A percentile compares a stretch with the other conserved stretches of the same genome.
These are phyloP conservation scores for Cynanchum wilfordii DNA, from an alignment of 257 asterid genomes.

Conservation along the genomic window DNA sequence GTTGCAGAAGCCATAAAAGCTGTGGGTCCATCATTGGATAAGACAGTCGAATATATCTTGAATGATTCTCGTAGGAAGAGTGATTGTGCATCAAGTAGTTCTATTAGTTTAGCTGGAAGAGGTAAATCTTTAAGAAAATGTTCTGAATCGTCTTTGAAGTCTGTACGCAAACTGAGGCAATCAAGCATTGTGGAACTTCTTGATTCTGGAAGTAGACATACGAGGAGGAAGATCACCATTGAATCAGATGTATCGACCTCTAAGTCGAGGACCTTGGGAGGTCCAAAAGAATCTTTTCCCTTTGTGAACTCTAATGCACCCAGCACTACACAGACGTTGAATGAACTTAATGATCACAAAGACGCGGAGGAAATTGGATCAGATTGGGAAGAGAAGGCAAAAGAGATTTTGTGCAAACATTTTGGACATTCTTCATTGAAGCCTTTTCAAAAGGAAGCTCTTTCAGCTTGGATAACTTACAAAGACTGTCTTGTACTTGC, in stretches of 20 bases:
- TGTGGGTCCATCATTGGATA: constrained; percentile 59
- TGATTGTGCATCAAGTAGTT: constrained; percentile 34
- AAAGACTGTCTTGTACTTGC: constrained; percentile 69
- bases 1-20: constrained; percentile 48
- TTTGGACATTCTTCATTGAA: constrained; percentile 61
- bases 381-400: constrained; percentile 49
- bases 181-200: constrained; percentile 42
- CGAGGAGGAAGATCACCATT: constrained; percentile 28
- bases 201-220: constrained; percentile 28
- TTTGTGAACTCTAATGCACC: constrained; percentile 13
- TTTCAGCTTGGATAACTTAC: constrained; percentile 55
- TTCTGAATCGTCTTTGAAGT: constrained; percentile 25
- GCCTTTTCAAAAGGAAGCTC: constrained; percentile 62
- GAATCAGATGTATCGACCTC: constrained; percentile 18
- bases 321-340: constrained; percentile 12
- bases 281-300: constrained; percentile 21
- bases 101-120: constrained; percentile 7
- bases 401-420: constrained; percentile 33
- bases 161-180: constrained; percentile 45
- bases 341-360: constrained; percentile 22
- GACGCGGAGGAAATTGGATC: constrained; percentile 32
- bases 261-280: constrained; percentile 9
- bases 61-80: constrained; percentile 34
- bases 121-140: constrained; percentile 31
- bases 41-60: constrained; percentile 57